Conservation (phyloP, 148 eudicot species). For the Rhododendron ferrugineum region DNA sequence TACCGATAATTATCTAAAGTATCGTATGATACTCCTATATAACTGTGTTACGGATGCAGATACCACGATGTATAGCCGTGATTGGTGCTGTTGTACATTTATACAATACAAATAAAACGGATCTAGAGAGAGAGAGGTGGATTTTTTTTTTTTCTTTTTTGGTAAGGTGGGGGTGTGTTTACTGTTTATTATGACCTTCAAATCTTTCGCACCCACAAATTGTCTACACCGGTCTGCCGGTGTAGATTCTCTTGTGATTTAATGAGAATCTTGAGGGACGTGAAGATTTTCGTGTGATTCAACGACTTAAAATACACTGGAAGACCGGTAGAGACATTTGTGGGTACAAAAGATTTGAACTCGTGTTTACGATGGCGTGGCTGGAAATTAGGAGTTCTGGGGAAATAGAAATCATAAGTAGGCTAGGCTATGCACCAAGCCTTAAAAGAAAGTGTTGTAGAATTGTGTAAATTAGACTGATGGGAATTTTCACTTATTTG, state of each 20-base stretch:
- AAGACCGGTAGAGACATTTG: background rate
- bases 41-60: background rate
- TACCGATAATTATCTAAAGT: background rate
- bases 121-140: background rate
- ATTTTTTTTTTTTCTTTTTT: background rate
- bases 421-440: background rate
- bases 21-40: too few species aligned
- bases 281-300: background rate
- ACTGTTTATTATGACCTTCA: background rate
- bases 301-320: background rate
- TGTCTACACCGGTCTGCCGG: background rate
- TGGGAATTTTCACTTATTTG: background rate
- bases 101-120: constrained; percentile 1
- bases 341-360: background rate
- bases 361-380: background rate
- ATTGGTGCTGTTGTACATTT: background rate
- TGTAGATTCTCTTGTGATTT: background rate
- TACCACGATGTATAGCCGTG: background rate
- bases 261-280: background rate
- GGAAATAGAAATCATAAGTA: background rate
- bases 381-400: background rate
- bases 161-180: background rate
- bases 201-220: background rate
- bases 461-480: background rate
- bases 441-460: background rate